A percentile compares a stretch with the other conserved stretches of the same genome.
These are phyloP conservation scores for Cladophialophora yegresii DNA, from an alignment of 2,329 filamentous ascomycete species.

Conservation along the genomic window DNA sequence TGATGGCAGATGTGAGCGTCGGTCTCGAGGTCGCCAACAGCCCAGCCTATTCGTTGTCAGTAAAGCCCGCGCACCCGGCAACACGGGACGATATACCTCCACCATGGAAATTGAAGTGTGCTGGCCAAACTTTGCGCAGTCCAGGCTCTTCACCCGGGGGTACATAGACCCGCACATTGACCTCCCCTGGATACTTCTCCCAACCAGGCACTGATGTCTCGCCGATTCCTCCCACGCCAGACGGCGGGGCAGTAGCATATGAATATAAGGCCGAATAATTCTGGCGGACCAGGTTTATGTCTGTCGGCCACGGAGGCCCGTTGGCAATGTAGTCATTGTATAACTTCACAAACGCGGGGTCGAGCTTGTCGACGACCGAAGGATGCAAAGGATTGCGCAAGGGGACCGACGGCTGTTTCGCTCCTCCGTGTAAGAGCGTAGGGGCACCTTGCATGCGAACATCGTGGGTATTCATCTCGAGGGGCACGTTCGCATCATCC, in stretches of 20 bases:
- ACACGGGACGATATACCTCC: conserved; percentile 28
- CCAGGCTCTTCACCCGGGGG: conserved; percentile 36
- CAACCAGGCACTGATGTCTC: conserved; percentile 35
- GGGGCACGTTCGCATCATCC: conserved; percentile 15
- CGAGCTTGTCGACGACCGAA: conserved; percentile 33
- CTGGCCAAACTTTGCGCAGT: conserved; percentile 36
- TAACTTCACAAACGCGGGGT: conserved; percentile 35
- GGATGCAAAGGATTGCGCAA: conserved; percentile 32
- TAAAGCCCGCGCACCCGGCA: neutral
- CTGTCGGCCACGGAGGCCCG: conserved; percentile 27
- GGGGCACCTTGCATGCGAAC: conserved; percentile 25
- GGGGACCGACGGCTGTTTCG: conserved; percentile 19
- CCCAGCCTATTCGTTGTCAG: conserved; percentile 31
- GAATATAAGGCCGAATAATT: conserved; percentile 35
- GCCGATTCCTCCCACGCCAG: conserved; percentile 36
- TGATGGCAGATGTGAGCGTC: conserved; percentile 36
- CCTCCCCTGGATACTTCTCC: conserved; percentile 36
- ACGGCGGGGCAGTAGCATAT: conserved; percentile 34
- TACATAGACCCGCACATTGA: conserved; percentile 36
- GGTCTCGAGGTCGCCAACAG: conserved; percentile 36
- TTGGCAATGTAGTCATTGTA: conserved; percentile 36
- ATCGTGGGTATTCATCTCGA: conserved; percentile 26
- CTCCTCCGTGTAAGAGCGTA: neutral
- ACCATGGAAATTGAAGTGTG: conserved; percentile 38
- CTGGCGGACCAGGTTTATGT: conserved; percentile 34